Conservation (phyloP, 2,329 filamentous ascomycete genomes). For the Ophiostoma quercus region DNA sequence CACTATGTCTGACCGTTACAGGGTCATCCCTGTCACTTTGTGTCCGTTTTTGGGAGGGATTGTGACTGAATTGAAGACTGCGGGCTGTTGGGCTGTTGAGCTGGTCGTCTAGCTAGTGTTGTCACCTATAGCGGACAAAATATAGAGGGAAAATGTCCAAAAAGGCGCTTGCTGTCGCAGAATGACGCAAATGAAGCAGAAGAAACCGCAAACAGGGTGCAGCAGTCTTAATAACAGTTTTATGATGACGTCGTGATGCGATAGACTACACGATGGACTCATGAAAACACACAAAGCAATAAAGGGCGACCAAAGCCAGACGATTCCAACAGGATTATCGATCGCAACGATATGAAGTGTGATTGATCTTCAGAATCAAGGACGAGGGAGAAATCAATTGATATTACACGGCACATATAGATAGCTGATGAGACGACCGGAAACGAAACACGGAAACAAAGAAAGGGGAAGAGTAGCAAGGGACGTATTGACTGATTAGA, state of each 20-base stretch:
- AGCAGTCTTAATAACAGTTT: neutral
- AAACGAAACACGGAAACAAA: neutral
- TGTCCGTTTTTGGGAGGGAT: neutral
- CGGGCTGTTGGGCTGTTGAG: neutral
- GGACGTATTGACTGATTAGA: neutral
- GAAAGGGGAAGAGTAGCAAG: neutral
- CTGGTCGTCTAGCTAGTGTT: slow-evolving; percentile 1
- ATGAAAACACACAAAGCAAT: neutral
- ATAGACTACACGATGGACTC: neutral
- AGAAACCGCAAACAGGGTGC: neutral
- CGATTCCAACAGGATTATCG: neutral
- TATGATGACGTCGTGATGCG: neutral
- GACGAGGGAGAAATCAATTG: neutral
- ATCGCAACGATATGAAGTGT: neutral
- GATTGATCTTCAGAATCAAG: too few species aligned
- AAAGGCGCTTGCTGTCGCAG: neutral
- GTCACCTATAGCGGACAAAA: neutral
- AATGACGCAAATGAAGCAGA: neutral
- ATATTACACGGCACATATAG: neutral
- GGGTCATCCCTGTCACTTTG: neutral
- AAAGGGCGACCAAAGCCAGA: neutral
- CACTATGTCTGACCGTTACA: neutral
- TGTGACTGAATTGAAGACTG: neutral
- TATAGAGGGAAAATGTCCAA: neutral
- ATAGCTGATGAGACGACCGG: too few species aligned